Evolutionary conservation across 371 early-diverging fungal genomes (phyloP), one percentile per base, ranked within the genome.

Genomic region (Mucor irregularis): DNA sequence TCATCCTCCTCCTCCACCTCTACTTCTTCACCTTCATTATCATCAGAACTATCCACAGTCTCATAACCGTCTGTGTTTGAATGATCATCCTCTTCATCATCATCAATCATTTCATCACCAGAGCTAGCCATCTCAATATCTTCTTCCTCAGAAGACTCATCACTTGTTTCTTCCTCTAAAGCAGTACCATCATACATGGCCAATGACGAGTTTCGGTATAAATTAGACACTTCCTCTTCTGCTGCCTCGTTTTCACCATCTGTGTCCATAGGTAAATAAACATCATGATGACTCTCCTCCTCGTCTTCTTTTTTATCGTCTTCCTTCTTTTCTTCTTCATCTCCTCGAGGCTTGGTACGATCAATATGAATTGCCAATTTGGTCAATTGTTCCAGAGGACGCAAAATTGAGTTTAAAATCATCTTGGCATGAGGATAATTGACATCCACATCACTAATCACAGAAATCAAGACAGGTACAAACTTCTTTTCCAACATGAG

Each of bases 401-500:
- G 88, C 45, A 97, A 62, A 56, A 97, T 77, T 0, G 87, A 67
- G 29, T 78, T 86, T 16, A 93, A 83, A 17, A 97, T 79, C 11
- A 71, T 74, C 39, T 83, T 88, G 34, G 93, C 79, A 50, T 84
- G 78, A 7, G 98, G 96, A 62, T 95, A 93, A 62, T 92, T 89
- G 39, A 94, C 75, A 59, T 98, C 97, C 26, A 98, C 79, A 49
- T 94, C 92, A 45, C 85, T 85, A 14, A 95, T 68, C 4, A 90
- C 85, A 26, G 79, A 81, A 5, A 94, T 92, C 40, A 98, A 64
- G 0, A 89, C 69, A 34, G 78, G 82, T 0, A 96, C 93, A 60
- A 92, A 92, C 17, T 87, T 86, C 59, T 92, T 93, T 40, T 98
- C 98, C 14, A 98, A 63, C 90, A 97, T 91, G 38, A 90, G 71